Evolutionary conservation across 805 yeast genomes (phyloP).

Genomic region (Lachancea sp.): DNA sequence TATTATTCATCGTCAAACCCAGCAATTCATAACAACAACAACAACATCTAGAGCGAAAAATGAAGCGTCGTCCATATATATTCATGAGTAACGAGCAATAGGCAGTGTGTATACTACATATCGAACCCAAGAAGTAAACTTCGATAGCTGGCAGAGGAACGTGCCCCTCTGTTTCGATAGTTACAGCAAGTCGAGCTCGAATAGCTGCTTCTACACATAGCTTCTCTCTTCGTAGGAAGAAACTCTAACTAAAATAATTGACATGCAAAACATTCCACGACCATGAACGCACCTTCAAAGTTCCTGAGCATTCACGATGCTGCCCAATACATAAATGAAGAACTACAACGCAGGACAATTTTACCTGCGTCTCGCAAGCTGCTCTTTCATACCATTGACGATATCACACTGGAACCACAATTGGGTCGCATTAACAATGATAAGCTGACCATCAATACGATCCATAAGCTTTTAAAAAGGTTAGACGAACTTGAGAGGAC

Average conservation of each 20-base stretch:
- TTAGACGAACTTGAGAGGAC: conserved; percentile 4
- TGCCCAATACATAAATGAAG: conserved; percentile 17
- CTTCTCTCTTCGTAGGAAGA: background rate
- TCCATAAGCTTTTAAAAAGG: conserved; percentile 18
- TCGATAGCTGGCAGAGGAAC: background rate
- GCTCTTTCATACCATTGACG: conserved; percentile 5
- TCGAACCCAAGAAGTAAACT: conserved; percentile 1
- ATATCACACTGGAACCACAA: conserved; percentile 7
- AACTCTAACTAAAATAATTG: no score
- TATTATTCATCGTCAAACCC: background rate
- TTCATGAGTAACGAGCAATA: conserved; percentile 11
- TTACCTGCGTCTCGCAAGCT: conserved; percentile 12
- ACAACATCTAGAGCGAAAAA: background rate
- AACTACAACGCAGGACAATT: conserved; percentile 15
- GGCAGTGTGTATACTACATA: conserved; percentile 10
- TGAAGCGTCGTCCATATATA: conserved; percentile 5
- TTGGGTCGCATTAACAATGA: conserved; percentile 12
- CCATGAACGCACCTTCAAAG: conserved; percentile 3
- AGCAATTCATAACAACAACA: background rate
- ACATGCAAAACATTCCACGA: background rate
- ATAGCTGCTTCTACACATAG: background rate
- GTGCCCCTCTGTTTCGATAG: background rate
- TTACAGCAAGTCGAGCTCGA: background rate
- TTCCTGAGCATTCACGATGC: conserved; percentile 21
- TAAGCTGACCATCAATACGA: conserved; percentile 19